Evolutionary conservation across 2,329 filamentous ascomycete genomes (phyloP), one percentile per base, ranked within the genome.

Genomic region (Trichoderma sp.): DNA sequence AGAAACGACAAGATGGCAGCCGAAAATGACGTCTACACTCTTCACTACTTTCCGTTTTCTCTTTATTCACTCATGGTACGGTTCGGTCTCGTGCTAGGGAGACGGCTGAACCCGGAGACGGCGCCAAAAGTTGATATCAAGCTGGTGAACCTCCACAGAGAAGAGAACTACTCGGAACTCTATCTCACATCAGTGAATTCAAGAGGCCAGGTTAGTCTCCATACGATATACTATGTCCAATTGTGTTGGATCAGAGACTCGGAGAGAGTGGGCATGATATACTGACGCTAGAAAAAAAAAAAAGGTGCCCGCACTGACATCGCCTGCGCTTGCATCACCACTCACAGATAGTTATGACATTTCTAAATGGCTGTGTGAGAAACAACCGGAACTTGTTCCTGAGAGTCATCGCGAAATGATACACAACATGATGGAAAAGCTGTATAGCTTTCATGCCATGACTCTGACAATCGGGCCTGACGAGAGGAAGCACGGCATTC

Each of bases 11-110:
- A 60, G 13, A 64, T 64, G 48, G 34, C 48, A 4, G 19, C 48
- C 4, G 50, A 54, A 22, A 63, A 34, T 17, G 52, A 54, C 37
- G 56, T 70, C n/a, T 75, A 73, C 58, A 76, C 72, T 35, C 71
- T 78, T 61, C 72, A 76, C 59, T 75, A 73, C 67, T 78, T 72
- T 19, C 72, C 74, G 5, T 76, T 74, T 64, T 77, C 74, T 3
- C 67, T 76, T 13, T 76, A 78, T 61, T 77, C 76, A 9, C 70
- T 77, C 19, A 74, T 76, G 71, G 72, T 72, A n/a, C 73, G 73
- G 17, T 76, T 76, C 67, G 73, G 70, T 25, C 71, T 77, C 25
- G 72, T 71, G 17, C 68, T 77, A 10, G 75, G 73, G 5, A 66
- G 69, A 58, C 65, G 45, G 27, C 56, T 76, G 19, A 74, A 73